Conservation (phyloP, 179 eudicot species). For the Nepenthes alata region DNA sequence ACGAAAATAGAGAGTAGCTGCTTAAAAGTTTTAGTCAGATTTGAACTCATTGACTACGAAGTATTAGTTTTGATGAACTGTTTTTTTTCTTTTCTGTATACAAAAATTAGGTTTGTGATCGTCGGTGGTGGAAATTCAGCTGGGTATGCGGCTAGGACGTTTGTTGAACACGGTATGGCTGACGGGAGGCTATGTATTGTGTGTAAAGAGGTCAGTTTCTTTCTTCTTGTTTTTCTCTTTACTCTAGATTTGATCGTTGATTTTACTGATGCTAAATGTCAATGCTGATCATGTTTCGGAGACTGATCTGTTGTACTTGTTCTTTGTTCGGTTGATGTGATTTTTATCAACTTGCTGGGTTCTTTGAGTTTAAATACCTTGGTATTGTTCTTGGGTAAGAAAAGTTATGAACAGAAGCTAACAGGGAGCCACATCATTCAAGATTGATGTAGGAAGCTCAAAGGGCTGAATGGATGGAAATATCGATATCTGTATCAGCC, state of each 20-base stretch:
- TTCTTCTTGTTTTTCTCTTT: background rate
- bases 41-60: background rate
- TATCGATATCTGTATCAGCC: no score
- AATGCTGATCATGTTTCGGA: background rate
- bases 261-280: background rate
- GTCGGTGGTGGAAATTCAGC: conserved; percentile 98
- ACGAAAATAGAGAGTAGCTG: conserved; percentile 76
- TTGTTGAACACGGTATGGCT: conserved; percentile 85
- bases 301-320: no score
- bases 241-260: background rate
- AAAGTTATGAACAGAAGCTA: no score
- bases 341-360: no score
- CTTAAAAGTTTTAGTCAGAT: background rate
- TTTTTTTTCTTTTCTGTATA: background rate
- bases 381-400: no score
- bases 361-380: no score
- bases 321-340: no score
- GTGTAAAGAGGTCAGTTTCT: conserved; percentile 63
- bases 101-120: conserved; percentile 54
- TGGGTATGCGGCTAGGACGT: conserved; percentile 82
- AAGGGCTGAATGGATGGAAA: no score
- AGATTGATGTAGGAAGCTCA: no score
- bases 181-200: conserved; percentile 91
- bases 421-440: no score
- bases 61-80: background rate